These are phyloP conservation scores for Chrysoporthe cubensis DNA, from an alignment of 2,329 filamentous ascomycete species.

Conservation along the genomic window DNA sequence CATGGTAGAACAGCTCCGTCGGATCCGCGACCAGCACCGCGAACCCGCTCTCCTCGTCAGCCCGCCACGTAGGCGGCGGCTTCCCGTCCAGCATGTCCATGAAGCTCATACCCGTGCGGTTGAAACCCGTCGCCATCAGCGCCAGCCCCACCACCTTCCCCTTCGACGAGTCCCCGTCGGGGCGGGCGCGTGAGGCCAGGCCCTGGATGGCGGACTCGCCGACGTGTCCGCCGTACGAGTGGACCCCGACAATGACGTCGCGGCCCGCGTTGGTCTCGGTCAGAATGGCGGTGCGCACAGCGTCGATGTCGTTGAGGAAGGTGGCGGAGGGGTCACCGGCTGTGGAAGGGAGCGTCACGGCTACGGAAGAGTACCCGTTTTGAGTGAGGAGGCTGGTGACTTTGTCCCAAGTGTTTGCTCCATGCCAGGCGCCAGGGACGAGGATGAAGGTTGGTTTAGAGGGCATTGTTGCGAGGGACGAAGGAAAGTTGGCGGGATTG, in stretches of 20 bases:
- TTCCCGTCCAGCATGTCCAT: constrained; percentile 46
- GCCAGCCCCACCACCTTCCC: constrained; percentile 50
- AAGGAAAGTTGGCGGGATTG: not conserved
- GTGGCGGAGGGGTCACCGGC: constrained; percentile 39
- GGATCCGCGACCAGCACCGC: constrained; percentile 44
- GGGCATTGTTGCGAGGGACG: not conserved
- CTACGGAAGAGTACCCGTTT: constrained; percentile 39
- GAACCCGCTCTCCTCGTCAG: constrained; percentile 45
- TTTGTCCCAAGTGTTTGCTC: constrained; percentile 42
- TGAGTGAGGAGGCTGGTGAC: constrained; percentile 40
- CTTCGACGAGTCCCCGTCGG: constrained; percentile 10
- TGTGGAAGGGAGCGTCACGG: constrained; percentile 46
- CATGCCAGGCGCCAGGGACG: constrained; percentile 54
- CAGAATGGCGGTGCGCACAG: constrained; percentile 41
- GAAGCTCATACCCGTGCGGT: constrained; percentile 42
- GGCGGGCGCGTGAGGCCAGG: constrained; percentile 37
- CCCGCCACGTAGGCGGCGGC: constrained; percentile 47
- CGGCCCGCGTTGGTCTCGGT: constrained; percentile 41
- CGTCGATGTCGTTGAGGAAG: constrained; percentile 48
- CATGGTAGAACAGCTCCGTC: constrained; percentile 53
- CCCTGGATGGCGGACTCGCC: constrained; percentile 51
- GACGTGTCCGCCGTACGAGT: constrained; percentile 54
- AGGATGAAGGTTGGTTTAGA: constrained; percentile 42
- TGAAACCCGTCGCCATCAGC: constrained; percentile 50
- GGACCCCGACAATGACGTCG: constrained; percentile 51